These are phyloP conservation scores for Euphorbia pulcherrima DNA, from an alignment of 345 rosid genomes.

Conservation along the genomic window DNA sequence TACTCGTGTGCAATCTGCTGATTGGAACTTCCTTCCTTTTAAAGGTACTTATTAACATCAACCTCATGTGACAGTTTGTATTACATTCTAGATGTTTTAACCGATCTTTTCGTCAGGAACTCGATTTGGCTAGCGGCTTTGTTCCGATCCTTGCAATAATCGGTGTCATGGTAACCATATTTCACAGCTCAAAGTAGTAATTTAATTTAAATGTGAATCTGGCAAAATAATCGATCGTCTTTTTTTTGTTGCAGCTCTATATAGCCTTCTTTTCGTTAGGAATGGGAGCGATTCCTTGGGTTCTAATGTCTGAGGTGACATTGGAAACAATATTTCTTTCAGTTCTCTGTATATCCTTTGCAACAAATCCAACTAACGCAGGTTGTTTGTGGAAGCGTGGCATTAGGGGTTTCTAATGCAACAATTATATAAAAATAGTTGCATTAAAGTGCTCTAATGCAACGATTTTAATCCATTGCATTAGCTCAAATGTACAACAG, in stretches of 20 bases:
- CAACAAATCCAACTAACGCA: too few species aligned
- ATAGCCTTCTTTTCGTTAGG: constrained; percentile 22
- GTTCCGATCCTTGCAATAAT: constrained; percentile 35
- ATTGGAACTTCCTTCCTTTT: constrained; percentile 40
- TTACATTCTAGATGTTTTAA: background rate
- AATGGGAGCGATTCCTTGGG: constrained; percentile 32
- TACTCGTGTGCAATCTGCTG: constrained; percentile 32
- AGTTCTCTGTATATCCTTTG: too few species aligned
- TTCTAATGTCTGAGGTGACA: constrained; percentile 35
- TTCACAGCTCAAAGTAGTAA: background rate
- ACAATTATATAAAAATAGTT: too few species aligned
- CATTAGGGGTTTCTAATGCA: too few species aligned
- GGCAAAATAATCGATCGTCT: too few species aligned
- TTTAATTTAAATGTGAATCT: too few species aligned
- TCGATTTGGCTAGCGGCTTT: constrained; percentile 25
- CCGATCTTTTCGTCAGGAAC: constrained; percentile 20
- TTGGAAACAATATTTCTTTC: too few species aligned
- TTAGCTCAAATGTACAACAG: too few species aligned
- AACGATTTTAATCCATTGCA: too few species aligned
- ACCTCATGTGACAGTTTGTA: too few species aligned
- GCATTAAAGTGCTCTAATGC: too few species aligned
- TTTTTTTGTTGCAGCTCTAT: constrained; percentile 13
- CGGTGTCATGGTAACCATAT: constrained; percentile 41
- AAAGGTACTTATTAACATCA: constrained; percentile 24
- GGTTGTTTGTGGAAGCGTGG: too few species aligned